Conservation (phyloP, 129 eudicot species). For the Escallonia herrerae region DNA sequence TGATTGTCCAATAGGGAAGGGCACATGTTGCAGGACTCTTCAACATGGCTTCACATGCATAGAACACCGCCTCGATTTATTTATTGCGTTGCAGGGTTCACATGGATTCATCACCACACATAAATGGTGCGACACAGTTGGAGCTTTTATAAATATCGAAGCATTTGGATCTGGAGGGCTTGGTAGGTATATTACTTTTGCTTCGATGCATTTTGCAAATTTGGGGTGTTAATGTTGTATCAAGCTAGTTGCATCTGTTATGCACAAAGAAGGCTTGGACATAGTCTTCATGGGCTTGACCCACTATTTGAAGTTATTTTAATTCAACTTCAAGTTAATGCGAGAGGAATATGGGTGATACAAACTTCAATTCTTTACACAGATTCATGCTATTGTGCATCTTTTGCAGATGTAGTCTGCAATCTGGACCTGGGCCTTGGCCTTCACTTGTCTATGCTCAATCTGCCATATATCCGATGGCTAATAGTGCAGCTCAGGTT, state of each 20-base stretch:
- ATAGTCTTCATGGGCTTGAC: too few relatives aligned
- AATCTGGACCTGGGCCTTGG: constrained; percentile 99
- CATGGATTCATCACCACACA: constrained; percentile 96
- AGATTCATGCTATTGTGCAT: constrained; percentile 7
- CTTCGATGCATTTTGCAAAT: background rate
- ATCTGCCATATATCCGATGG: constrained; percentile 93
- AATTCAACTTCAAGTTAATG: too few relatives aligned
- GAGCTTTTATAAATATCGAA: constrained; percentile 89
- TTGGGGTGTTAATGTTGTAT: too few relatives aligned
- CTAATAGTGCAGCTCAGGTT: constrained; percentile 97
- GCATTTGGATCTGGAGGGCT: constrained; percentile 94
- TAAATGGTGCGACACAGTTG: constrained; percentile 84
- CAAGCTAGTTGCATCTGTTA: too few relatives aligned
- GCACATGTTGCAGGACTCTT: too few relatives aligned
- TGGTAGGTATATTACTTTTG: constrained; percentile 37
- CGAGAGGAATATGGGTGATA: background rate
- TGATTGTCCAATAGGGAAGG: too few relatives aligned
- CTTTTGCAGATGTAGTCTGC: constrained; percentile 55
- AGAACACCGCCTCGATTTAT: background rate
- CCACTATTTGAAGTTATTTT: too few relatives aligned
- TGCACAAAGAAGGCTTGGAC: too few relatives aligned
- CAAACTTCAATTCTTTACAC: background rate
- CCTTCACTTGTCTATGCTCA: constrained; percentile 82
- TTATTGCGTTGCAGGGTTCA: constrained; percentile 66
- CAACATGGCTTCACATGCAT: background rate